Conservation (phyloP, 164 flowering plant genomes). For the Tetrastigma voinierianum region DNA sequence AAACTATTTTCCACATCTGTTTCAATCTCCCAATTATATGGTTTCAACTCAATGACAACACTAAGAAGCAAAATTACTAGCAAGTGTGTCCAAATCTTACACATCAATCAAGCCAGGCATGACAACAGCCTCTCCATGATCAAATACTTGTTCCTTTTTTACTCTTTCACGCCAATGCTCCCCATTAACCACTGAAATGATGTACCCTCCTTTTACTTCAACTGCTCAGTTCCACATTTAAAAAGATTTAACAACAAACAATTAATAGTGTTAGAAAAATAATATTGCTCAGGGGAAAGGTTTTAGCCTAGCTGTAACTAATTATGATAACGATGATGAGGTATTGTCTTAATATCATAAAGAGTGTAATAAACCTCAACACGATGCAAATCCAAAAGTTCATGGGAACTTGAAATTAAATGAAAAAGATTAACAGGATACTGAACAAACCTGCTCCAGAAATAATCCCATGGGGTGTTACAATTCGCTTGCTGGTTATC, state of each 20-base stretch:
- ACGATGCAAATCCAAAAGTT: too few species aligned
- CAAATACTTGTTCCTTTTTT: slow-evolving; percentile 39
- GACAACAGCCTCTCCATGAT: slow-evolving; percentile 90
- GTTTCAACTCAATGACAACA: neutral
- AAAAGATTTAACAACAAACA: neutral
- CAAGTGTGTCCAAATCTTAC: slow-evolving; percentile 46
- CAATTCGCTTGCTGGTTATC: slow-evolving; percentile 82
- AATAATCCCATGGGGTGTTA: slow-evolving; percentile 69
- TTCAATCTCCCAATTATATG: neutral
- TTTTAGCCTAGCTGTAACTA: too few species aligned
- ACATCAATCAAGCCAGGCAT: slow-evolving; percentile 98
- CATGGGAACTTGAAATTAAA: neutral
- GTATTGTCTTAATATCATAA: too few species aligned
- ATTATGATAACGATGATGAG: too few species aligned
- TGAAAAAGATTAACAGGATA: neutral
- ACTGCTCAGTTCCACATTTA: slow-evolving; percentile 48
- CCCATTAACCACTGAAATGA: slow-evolving; percentile 56
- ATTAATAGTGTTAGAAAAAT: too few species aligned
- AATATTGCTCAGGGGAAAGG: too few species aligned
- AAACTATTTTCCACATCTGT: slow-evolving; percentile 2
- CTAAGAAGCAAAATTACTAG: neutral
- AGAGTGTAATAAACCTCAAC: too few species aligned
- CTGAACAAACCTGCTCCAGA: slow-evolving; percentile 80
- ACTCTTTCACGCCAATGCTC: slow-evolving; percentile 40
- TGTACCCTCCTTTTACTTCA: slow-evolving; percentile 73